Conservation (phyloP, 179 eudicot species). For the Actinidia arguta region DNA sequence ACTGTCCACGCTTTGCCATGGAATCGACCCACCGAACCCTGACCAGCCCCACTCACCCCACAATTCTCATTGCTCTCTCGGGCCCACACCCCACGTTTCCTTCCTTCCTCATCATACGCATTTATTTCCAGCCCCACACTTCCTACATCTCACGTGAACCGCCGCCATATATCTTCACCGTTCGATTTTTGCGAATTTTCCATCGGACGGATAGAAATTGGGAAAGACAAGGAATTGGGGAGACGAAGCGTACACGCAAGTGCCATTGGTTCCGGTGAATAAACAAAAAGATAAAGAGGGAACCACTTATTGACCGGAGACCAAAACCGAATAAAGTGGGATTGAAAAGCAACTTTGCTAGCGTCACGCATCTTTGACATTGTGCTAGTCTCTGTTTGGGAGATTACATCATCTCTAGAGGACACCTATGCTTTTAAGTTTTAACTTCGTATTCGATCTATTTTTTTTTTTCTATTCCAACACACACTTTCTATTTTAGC, state of each 20-base stretch:
- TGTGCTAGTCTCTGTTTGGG: no score
- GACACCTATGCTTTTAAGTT: no score
- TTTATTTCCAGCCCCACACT: background rate
- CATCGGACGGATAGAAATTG: background rate
- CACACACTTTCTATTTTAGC: no score
- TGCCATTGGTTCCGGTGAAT: background rate
- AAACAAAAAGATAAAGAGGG: no score
- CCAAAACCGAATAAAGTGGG: conserved; percentile 13
- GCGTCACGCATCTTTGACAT: conserved; percentile 37
- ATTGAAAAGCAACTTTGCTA: background rate
- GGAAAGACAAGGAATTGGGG: background rate
- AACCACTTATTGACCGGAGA: conserved; percentile 24
- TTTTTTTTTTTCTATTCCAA: no score
- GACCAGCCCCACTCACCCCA: background rate
- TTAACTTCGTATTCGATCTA: no score
- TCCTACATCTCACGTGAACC: background rate
- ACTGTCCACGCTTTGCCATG: no score
- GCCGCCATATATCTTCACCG: background rate
- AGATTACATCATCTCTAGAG: no score
- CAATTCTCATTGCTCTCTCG: conserved; percentile 15
- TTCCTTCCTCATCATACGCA: conserved; percentile 17
- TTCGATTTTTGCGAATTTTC: no score
- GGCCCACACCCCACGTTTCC: conserved; percentile 21
- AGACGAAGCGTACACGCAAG: background rate
- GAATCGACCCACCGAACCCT: conserved; percentile 12